These are phyloP conservation scores for Microdochium paspali DNA, from an alignment of 2,329 filamentous ascomycete species.

Conservation along the genomic window DNA sequence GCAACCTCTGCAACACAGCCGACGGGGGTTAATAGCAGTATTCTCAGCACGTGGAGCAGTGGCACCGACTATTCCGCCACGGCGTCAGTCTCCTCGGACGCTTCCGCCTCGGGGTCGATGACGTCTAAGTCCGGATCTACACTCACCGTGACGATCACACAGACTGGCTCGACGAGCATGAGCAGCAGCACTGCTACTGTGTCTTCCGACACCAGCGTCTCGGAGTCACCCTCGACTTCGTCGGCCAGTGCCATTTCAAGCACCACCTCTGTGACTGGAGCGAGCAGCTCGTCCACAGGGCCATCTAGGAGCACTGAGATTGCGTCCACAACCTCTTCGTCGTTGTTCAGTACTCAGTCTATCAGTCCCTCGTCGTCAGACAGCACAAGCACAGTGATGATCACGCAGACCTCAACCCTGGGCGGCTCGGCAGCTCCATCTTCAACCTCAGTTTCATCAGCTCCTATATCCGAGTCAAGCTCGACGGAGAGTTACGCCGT, in stretches of 20 bases:
- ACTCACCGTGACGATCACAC: background rate
- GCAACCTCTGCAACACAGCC: background rate
- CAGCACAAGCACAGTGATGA: background rate
- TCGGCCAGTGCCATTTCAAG: too few relatives aligned
- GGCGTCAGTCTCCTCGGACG: background rate
- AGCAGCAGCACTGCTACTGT: background rate
- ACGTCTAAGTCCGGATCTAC: background rate
- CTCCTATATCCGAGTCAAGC: background rate
- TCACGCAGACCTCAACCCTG: background rate
- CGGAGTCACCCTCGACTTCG: too few relatives aligned
- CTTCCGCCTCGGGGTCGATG: background rate
- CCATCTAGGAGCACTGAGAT: too few relatives aligned
- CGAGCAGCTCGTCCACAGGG: too few relatives aligned
- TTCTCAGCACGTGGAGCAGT: background rate
- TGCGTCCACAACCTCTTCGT: too few relatives aligned
- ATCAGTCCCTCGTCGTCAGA: background rate
- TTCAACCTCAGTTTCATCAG: background rate
- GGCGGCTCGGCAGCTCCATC: background rate
- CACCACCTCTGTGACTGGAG: too few relatives aligned
- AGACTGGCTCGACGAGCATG: background rate
- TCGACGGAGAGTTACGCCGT: background rate
- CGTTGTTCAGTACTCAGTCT: too few relatives aligned
- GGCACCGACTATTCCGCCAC: background rate
- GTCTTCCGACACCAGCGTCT: background rate
- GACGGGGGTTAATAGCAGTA: background rate